Percentiles rank a stretch among this genome's conserved stretches.
Conservation (phyloP, 352 stramenopile genomes). For the Phytophthora europaea region DNA sequence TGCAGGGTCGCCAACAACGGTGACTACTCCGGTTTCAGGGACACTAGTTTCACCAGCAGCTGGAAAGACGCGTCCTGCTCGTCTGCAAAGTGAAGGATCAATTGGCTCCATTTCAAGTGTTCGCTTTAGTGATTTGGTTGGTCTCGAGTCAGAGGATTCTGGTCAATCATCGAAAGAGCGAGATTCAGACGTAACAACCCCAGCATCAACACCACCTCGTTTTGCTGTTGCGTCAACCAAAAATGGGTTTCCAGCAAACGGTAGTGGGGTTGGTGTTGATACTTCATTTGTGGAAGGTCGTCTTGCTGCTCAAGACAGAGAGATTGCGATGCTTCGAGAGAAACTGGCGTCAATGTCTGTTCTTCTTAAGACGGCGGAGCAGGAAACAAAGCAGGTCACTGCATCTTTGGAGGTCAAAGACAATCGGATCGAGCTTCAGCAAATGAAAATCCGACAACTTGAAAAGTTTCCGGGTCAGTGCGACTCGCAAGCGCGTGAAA, state of each 20-base stretch:
- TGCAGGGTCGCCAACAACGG: slow-evolving; percentile 27
- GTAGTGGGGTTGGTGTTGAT: background rate
- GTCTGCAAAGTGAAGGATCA: slow-evolving; percentile 41
- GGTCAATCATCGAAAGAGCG: slow-evolving; percentile 9
- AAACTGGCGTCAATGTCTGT: slow-evolving; percentile 77
- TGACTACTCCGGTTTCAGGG: slow-evolving; percentile 12
- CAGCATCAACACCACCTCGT: slow-evolving; percentile 21
- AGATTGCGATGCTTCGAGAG: slow-evolving; percentile 77
- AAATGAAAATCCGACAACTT: slow-evolving; percentile 70
- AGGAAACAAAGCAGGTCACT: slow-evolving; percentile 68
- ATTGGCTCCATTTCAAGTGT: slow-evolving; percentile 30
- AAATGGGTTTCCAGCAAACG: slow-evolving; percentile 22
- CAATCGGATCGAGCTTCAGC: slow-evolving; percentile 75
- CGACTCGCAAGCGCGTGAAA: slow-evolving; percentile 55
- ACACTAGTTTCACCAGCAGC: slow-evolving; percentile 12
- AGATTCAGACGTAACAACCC: slow-evolving; percentile 8
- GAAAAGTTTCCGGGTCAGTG: slow-evolving; percentile 67
- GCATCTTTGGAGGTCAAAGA: slow-evolving; percentile 81
- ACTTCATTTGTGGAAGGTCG: slow-evolving; percentile 69
- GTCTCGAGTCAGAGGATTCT: slow-evolving; percentile 36
- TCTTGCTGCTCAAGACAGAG: slow-evolving; percentile 69
- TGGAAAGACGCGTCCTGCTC: slow-evolving; percentile 21
- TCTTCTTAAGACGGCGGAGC: slow-evolving; percentile 66
- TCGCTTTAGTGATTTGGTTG: slow-evolving; percentile 47
- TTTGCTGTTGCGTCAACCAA: slow-evolving; percentile 17